Percentiles rank a stretch among this genome's conserved stretches.
Conservation (phyloP, 805 yeast species). For the Priceomyces haplophilus region DNA sequence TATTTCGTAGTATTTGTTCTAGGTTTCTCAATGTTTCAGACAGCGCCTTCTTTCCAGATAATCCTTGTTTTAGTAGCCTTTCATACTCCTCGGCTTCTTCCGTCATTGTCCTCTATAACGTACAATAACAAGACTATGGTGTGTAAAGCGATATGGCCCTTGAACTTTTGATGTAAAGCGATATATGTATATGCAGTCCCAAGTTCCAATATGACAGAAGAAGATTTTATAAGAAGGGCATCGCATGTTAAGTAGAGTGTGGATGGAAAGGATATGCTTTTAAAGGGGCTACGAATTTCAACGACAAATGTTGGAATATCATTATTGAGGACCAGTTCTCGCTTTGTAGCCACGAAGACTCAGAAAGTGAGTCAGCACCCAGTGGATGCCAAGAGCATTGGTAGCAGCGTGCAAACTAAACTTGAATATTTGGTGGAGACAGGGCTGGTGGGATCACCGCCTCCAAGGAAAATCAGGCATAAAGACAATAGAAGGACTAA, state of each 20-base stretch:
- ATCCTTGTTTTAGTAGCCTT: slow-evolving; percentile 1
- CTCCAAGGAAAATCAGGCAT: slow-evolving; percentile 10
- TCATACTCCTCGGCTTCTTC: slow-evolving; percentile 4
- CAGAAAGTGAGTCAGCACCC: background rate
- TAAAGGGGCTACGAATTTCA: too few relatives aligned
- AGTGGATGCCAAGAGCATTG: background rate
- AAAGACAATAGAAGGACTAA: slow-evolving; percentile 4
- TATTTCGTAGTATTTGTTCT: slow-evolving; percentile 19
- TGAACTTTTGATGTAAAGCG: background rate
- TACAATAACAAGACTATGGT: background rate
- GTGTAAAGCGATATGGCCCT: too few relatives aligned
- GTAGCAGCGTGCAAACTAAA: slow-evolving; percentile 12
- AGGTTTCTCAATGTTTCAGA: slow-evolving; percentile 50
- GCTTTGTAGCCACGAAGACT: background rate
- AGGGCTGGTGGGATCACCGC: slow-evolving; percentile 28
- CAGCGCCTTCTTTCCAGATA: slow-evolving; percentile 48
- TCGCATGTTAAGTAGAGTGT: background rate
- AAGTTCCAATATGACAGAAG: background rate
- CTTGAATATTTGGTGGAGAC: slow-evolving; percentile 27
- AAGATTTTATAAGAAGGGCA: background rate
- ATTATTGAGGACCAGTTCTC: background rate
- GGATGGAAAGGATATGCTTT: too few relatives aligned
- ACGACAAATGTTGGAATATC: background rate
- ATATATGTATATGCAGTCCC: background rate
- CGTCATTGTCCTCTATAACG: slow-evolving; percentile 2